Evolutionary conservation across 345 rosid species (phyloP), one percentile per base, ranked within the genome.

Genomic region (Bruguiera gymnorhiza): DNA sequence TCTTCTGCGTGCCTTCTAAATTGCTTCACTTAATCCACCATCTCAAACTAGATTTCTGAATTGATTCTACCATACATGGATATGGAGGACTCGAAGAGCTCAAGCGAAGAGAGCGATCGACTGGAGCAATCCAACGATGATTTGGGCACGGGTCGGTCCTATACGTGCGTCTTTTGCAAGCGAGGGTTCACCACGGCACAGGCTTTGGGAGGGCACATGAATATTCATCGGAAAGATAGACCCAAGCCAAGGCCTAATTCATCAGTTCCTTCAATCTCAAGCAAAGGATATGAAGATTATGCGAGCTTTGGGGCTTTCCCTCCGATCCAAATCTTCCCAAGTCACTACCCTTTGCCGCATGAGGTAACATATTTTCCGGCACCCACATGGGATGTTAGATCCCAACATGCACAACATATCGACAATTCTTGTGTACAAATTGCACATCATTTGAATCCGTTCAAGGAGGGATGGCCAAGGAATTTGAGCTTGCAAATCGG

Each of bases 191-290:
- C 78, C 23, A 69, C 70, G 1, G 78, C 78, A 9, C 78, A 75
- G 53, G 78, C 78, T 60, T 50, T 75, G n/a, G 74, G 78, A 21
- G 78, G 78, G 1, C 78, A 75, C 57, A 75, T 75, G 78, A 75
- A 75, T 55, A 70, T 75, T 59, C 78, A 75, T 30, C 59, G 78
- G 65, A 75, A 75, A 70, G 78, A 75, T 65, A 69, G 74, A 50
- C 57, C 74, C 23, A 75, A 64, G 39, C 34, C 70, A 21, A 70
- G 73, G 60, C 65, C 46, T 8, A 61, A 52, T 27, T 59, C 68
- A 16, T 59, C 68, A 3, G 70, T 48, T 57, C 65, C 82, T 62
- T 68, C 70, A 3, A 23, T 54, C 48, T 65, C 83, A 58, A 50
- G 60, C 69, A 80, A 80, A 73, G 61, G 34, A 18, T 69, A 74